These are phyloP conservation scores for Aspergillus thermomutatus DNA, from an alignment of 2,329 filamentous ascomycete species.

Conservation along the genomic window DNA sequence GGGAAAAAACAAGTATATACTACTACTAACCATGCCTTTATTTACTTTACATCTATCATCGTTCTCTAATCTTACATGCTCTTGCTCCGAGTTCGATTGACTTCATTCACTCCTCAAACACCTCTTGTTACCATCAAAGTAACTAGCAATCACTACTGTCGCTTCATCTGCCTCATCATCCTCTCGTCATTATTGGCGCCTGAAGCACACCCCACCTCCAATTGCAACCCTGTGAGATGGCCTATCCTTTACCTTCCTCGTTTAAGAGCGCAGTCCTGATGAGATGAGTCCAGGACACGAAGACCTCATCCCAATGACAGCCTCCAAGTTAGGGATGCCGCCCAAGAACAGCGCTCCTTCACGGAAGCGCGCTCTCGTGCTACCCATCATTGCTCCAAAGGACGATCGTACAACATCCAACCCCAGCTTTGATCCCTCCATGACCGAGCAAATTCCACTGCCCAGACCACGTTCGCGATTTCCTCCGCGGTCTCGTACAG, in stretches of 20 bases:
- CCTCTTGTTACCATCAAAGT: background rate
- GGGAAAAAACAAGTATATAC: background rate
- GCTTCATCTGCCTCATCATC: no score
- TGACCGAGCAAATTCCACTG: slow-evolving; percentile 29
- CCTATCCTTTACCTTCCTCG: background rate
- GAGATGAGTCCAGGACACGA: background rate
- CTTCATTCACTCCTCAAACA: background rate
- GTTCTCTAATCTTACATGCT: background rate
- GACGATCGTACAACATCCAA: slow-evolving; percentile 31
- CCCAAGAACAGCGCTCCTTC: slow-evolving; percentile 35
- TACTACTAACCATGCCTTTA: background rate
- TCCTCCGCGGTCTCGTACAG: slow-evolving; percentile 52
- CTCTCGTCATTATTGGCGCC: background rate
- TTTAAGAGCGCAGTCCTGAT: background rate
- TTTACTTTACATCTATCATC: background rate
- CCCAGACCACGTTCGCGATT: slow-evolving; percentile 44
- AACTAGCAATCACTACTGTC: background rate
- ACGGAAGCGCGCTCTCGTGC: slow-evolving; percentile 34
- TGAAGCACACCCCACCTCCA: background rate
- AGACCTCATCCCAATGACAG: slow-evolving; percentile 28
- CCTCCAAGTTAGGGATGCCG: slow-evolving; percentile 35
- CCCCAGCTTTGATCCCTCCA: slow-evolving; percentile 7
- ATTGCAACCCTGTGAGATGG: background rate
- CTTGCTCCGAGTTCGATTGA: background rate
- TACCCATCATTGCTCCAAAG: slow-evolving; percentile 47